These are phyloP conservation scores for Globisporangium megalacanthum DNA, from an alignment of 352 stramenopile genomes.

Conservation along the genomic window DNA sequence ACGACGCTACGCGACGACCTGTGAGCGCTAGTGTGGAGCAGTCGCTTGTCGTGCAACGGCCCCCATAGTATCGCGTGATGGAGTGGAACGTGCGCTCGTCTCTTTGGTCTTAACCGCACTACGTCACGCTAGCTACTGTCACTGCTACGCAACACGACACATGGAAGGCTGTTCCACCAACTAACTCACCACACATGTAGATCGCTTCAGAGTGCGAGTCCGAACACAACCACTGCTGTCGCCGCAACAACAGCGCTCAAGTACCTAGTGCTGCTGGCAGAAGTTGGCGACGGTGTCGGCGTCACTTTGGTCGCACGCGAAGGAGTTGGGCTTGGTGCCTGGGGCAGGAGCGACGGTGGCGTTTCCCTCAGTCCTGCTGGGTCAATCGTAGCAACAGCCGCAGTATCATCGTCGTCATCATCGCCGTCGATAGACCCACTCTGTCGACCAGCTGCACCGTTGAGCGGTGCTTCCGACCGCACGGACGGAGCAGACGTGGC, in stretches of 20 bases:
- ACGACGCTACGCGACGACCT: conserved; percentile 37
- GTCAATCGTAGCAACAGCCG: background rate
- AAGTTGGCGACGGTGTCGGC: background rate
- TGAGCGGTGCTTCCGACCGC: background rate
- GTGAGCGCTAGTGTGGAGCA: background rate
- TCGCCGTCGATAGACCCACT: background rate
- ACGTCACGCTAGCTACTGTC: background rate
- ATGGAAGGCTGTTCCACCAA: background rate
- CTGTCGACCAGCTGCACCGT: background rate
- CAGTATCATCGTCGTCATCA: conserved; percentile 3
- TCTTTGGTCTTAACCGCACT: background rate
- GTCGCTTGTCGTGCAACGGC: background rate
- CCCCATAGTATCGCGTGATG: background rate
- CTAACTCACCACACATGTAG: no score
- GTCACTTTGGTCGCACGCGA: background rate
- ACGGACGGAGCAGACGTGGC: background rate
- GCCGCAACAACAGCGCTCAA: no score
- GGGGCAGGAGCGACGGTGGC: conserved; percentile 6
- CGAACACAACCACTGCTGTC: background rate
- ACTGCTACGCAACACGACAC: background rate
- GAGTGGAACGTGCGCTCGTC: background rate
- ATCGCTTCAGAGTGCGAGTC: background rate
- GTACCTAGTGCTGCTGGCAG: background rate
- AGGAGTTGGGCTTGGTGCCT: background rate
- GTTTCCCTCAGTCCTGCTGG: conserved; percentile 5